phyloP scores from a whole-genome alignment of 805 yeast species.

The Saccharomycopsis lassenensis region DNA sequence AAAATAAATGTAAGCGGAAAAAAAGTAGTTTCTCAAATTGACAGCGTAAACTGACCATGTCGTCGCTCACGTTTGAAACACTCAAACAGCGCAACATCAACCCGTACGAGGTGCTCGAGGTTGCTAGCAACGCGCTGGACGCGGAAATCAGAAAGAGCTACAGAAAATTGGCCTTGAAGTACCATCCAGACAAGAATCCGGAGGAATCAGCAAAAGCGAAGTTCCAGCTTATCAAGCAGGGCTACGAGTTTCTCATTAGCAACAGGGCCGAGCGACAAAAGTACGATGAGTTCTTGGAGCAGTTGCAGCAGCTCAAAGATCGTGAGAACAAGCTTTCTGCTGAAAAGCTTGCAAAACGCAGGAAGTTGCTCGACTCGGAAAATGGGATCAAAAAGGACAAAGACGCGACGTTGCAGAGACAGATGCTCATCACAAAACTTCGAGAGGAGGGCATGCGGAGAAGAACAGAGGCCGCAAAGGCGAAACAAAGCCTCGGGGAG shows the following conservation, averaged over 20 bases:
- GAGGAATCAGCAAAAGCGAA: slow-evolving; percentile 37
- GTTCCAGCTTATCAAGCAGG: slow-evolving; percentile 54
- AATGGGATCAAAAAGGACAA: slow-evolving; percentile 1
- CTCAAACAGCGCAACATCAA: slow-evolving; percentile 4
- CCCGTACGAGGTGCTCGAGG: slow-evolving; percentile 9
- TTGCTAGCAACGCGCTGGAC: slow-evolving; percentile 8
- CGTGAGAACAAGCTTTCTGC: neutral
- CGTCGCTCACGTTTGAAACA: slow-evolving; percentile 6
- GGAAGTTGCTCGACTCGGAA: neutral
- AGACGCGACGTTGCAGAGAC: neutral
- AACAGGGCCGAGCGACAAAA: slow-evolving; percentile 42
- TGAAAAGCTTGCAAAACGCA: neutral
- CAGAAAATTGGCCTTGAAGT: slow-evolving; percentile 29
- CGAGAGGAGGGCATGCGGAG: slow-evolving; percentile 17
- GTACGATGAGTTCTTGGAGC: slow-evolving; percentile 43
- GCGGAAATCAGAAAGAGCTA: slow-evolving; percentile 10
- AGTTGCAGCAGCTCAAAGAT: neutral
- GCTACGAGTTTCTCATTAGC: slow-evolving; percentile 44
- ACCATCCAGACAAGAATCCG: slow-evolving; percentile 59
- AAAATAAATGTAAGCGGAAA: too few relatives aligned
- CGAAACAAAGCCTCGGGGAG: too few relatives aligned
- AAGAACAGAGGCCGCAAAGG: slow-evolving; percentile 1
- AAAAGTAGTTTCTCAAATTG: too few relatives aligned
- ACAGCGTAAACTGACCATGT: too few relatives aligned
- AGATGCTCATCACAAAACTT: slow-evolving; percentile 20